phyloP scores from a whole-genome alignment of 331 rosid species.

The Erythrophleum ivorense region DNA sequence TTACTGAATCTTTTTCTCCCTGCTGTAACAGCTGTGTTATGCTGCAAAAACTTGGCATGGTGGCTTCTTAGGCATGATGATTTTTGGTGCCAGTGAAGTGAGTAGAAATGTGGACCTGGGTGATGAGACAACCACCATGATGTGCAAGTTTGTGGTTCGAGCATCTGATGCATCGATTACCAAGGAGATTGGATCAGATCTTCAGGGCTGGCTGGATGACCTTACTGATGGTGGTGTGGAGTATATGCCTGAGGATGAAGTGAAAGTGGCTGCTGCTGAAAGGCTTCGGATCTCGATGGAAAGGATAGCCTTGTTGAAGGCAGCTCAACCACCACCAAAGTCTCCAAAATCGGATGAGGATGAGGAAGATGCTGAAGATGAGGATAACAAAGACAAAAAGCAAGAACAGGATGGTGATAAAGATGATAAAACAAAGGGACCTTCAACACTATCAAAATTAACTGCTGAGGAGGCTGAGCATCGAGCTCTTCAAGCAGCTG shows the following conservation, averaged over 20 bases:
- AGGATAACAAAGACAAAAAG: slow-evolving; percentile 39
- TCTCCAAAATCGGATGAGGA: slow-evolving; percentile 67
- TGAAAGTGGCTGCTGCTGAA: slow-evolving; percentile 88
- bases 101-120: slow-evolving; percentile 97
- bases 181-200: slow-evolving; percentile 90
- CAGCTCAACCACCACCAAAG: slow-evolving; percentile 87
- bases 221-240: slow-evolving; percentile 97
- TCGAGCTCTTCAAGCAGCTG: slow-evolving; percentile 98
- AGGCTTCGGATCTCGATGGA: slow-evolving; percentile 96
- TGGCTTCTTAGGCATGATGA: slow-evolving; percentile 95
- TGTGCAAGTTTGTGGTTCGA: slow-evolving; percentile 94
- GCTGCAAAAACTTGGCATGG: slow-evolving; percentile 99
- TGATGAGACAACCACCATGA: slow-evolving; percentile 94
- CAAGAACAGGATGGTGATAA: slow-evolving; percentile 61
- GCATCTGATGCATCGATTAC: slow-evolving; percentile 94
- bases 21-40: slow-evolving; percentile 72
- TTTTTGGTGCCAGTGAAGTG: slow-evolving; percentile 99
- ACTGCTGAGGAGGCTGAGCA: slow-evolving; percentile 98
- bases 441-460: slow-evolving; percentile 84
- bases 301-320: slow-evolving; percentile 90
- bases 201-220: slow-evolving; percentile 98
- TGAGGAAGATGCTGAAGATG: slow-evolving; percentile 49
- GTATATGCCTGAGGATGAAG: slow-evolving; percentile 98
- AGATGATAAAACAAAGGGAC: slow-evolving; percentile 78
- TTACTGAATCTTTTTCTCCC: slow-evolving; percentile 25